phyloP scores from a whole-genome alignment of 345 rosid species.

The Odontarrhena argentea region DNA sequence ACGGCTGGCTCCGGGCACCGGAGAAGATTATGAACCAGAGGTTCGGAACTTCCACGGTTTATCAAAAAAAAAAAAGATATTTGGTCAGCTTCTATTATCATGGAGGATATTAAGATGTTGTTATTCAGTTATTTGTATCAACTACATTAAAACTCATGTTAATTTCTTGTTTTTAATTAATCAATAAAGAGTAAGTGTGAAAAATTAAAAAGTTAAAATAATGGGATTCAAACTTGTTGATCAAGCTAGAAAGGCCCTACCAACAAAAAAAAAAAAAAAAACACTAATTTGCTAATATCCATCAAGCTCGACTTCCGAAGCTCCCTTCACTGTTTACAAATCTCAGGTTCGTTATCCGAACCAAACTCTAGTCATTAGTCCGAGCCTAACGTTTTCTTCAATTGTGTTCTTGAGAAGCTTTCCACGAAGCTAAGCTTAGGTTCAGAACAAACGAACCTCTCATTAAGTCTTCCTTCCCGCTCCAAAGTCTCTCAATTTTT shows the following conservation, averaged over 20 bases:
- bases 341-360: constrained; percentile 40
- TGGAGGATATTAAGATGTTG: too few species aligned
- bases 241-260: constrained; percentile 44
- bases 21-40: too few species aligned
- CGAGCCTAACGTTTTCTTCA: background rate
- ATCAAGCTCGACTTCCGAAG: constrained; percentile 41
- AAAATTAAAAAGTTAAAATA: background rate
- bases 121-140: too few species aligned
- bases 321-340: constrained; percentile 24
- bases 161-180: background rate
- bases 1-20: too few species aligned
- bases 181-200: constrained; percentile 6
- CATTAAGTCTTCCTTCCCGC: constrained; percentile 47
- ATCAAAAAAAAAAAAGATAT: too few species aligned
- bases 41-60: too few species aligned
- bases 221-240: constrained; percentile 43
- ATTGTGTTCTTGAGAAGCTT: constrained; percentile 26
- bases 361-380: constrained; percentile 41
- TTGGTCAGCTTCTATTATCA: too few species aligned
- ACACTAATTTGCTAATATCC: constrained; percentile 39
- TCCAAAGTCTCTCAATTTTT: constrained; percentile 32
- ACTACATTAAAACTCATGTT: too few species aligned
- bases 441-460: constrained; percentile 34
- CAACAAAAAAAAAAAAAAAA: background rate
- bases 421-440: constrained; percentile 47